Percentiles rank a stretch among this genome's conserved stretches.
Conservation (phyloP, 1,139 yeast genomes). For the Suhomyces terraborum region DNA sequence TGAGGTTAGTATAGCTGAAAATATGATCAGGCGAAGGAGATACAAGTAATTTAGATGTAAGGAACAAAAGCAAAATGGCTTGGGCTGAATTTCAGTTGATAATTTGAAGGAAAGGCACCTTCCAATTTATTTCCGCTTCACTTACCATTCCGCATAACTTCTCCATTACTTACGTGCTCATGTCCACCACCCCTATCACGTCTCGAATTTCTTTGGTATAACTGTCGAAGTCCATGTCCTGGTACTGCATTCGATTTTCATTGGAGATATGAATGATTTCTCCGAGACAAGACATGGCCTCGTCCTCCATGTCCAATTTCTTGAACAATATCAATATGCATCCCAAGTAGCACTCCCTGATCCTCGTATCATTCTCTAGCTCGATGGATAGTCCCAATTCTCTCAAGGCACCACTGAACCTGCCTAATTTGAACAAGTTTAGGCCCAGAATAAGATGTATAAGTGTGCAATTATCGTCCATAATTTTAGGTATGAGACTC, state of each 20-base stretch:
- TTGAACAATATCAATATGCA: conserved; percentile 23
- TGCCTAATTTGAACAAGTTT: conserved; percentile 28
- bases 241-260: neutral
- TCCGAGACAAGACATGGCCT: conserved; percentile 16
- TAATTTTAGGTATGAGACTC: conserved; percentile 15
- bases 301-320: conserved; percentile 18
- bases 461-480: conserved; percentile 12
- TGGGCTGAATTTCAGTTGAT: no score
- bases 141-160: no score
- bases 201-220: neutral
- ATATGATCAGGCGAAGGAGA: no score
- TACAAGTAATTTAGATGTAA: no score
- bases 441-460: conserved; percentile 23
- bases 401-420: conserved; percentile 29
- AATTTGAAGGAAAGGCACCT: no score
- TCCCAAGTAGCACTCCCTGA: conserved; percentile 21
- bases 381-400: conserved; percentile 33
- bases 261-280: conserved; percentile 18
- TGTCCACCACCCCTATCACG: neutral
- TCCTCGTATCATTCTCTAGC: conserved; percentile 20
- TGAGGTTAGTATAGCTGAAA: no score
- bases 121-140: no score
- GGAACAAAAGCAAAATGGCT: no score
- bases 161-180: neutral
- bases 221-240: neutral